Conservation (phyloP, 2,329 filamentous ascomycete species). For the Hymenoscyphus repandus region DNA sequence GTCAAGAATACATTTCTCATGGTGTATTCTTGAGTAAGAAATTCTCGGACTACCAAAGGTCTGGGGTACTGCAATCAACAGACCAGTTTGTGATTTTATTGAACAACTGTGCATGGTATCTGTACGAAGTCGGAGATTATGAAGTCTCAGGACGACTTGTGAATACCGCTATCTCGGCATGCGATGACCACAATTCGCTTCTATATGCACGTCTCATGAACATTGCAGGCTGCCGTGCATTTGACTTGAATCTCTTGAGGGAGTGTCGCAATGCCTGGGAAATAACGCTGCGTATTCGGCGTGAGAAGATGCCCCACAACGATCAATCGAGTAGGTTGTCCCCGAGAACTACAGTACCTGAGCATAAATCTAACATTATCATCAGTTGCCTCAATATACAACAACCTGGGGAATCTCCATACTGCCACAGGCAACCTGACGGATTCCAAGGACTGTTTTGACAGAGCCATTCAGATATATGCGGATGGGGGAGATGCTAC, state of each 20-base stretch:
- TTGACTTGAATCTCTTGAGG: constrained; percentile 15
- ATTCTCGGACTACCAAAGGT: constrained; percentile 4
- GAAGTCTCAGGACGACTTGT: constrained; percentile 9
- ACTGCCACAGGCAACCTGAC: constrained; percentile 12
- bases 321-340: no score
- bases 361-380: no score
- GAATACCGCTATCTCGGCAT: constrained; percentile 11
- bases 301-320: constrained; percentile 4
- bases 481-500: constrained; percentile 10
- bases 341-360: no score
- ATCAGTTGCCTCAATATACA: constrained; percentile 10
- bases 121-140: constrained; percentile 17
- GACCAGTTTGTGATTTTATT: not conserved
- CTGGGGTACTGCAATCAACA: not conserved
- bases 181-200: constrained; percentile 12
- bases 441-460: constrained; percentile 17
- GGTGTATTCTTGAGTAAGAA: constrained; percentile 13
- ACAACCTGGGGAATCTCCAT: constrained; percentile 23
- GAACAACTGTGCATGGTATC: constrained; percentile 15
- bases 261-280: constrained; percentile 17
- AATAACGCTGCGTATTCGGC: constrained; percentile 9
- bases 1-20: constrained; percentile 15
- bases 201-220: constrained; percentile 12
- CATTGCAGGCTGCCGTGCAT: constrained; percentile 7
- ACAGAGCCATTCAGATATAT: constrained; percentile 15